Evolutionary conservation across 257 asterid species (phyloP).

Genomic region (Forsythia suspensa): DNA sequence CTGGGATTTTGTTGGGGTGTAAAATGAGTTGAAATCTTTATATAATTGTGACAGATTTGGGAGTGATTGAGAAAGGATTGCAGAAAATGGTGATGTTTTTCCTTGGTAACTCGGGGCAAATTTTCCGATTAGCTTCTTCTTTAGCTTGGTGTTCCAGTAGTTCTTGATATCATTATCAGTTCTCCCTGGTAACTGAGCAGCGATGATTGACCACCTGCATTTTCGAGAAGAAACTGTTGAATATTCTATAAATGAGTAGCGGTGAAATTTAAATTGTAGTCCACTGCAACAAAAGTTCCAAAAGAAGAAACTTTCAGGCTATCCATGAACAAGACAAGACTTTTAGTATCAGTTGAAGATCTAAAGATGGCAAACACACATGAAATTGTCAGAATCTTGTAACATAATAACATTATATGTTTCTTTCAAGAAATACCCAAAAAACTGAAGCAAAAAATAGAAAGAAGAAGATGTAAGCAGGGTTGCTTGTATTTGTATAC

Average conservation of each 20-base stretch:
- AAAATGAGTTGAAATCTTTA: conserved; percentile 33
- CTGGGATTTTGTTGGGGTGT: conserved; percentile 30
- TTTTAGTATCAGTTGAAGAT: not conserved
- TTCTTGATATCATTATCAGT: conserved; percentile 19
- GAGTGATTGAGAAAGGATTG: conserved; percentile 23
- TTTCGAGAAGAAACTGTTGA: not conserved
- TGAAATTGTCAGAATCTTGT: not conserved
- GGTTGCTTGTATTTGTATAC: not conserved
- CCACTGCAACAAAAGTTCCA: not conserved
- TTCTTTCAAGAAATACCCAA: not conserved
- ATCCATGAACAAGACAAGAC: not conserved
- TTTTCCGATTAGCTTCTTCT: conserved; percentile 14
- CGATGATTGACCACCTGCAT: conserved; percentile 21
- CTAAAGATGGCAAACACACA: not conserved
- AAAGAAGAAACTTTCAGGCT: not conserved
- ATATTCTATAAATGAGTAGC: not conserved
- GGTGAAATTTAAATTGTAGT: too few relatives aligned
- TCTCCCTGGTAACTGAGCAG: conserved; percentile 8
- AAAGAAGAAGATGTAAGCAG: not conserved
- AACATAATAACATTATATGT: too few relatives aligned
- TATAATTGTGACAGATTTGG: conserved; percentile 25
- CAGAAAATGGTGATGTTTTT: conserved; percentile 33
- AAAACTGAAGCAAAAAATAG: too few relatives aligned
- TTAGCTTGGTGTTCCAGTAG: conserved; percentile 20
- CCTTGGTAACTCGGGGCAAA: conserved; percentile 17